Evolutionary conservation across 2,329 filamentous ascomycete genomes (phyloP), one percentile per base, ranked within the genome.

Genomic region (Pseudocercospora musae): DNA sequence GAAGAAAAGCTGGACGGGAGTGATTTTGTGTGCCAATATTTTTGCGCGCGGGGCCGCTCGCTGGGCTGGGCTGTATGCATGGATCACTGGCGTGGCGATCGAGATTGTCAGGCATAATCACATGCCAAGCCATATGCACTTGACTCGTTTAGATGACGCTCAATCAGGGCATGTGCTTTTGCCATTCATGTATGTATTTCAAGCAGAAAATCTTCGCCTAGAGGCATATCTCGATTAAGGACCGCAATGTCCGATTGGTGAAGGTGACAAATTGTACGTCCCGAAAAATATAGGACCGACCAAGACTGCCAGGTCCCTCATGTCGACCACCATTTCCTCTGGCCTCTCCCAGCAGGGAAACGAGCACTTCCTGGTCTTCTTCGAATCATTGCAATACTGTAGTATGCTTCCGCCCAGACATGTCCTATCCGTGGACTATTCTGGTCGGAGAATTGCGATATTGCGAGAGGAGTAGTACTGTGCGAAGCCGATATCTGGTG

Each of bases 401-500:
- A 76, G 55, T 70, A 73, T 4, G 74, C 69, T 9, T 74, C 73
- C 1, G 74, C 72, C 77, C 78, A 80, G 67, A 75, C 75, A 18
- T 77, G 68, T 2, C 70, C 66, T 13, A 58, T 53, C 18, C 61
- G 61, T 48, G 49, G 59, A 9, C 49, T 42, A 11, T 53, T 52
- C 15, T 60, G 57, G 15, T 70, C 69, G 21, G 62, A 60, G 60
- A 78, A 81, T 2, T 73, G 71, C 40, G 76, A 78, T 48, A 81
- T 77, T 0, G 77, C 79, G 29, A 81, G 62, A 3, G 78, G 78
- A 1, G 73, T 71, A 11, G 62, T 65, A 50, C 65, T 73, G 59
- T 73, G 74, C 7, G 87, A 0, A 90, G 74, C 88, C 87, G 90
- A 21, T 86, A 56, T 15, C 53, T 56, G 53, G 6, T 21, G 2